Base-by-base conservation (phyloP, 1,284 basidiomycete species). In the Pseudozyma flocculosa region DNA sequence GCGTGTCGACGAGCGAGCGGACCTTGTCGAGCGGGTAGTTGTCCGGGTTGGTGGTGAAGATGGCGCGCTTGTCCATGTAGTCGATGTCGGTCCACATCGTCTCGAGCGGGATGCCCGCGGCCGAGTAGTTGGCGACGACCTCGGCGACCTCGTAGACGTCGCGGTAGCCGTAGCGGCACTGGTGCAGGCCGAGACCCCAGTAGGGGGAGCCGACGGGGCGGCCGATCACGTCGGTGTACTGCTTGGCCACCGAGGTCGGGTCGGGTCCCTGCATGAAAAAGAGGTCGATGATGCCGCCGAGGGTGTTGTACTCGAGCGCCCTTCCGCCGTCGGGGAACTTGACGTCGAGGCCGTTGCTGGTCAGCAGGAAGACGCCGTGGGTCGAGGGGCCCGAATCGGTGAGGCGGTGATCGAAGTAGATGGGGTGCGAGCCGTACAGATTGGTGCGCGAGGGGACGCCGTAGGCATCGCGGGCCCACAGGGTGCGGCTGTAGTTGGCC, bases 21-120 rank as follows among this genome's bases (percentile, higher is more conserved):
- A 87, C 80, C 55, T 87, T 84, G 13, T 83, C 81, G 5, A 72
- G 79, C 7, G 86, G 84, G 80, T 84, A 88, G 36, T 81, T 83
- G 22, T 84, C 81, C 14, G 86, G 86, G 70, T 87, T 86, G 13
- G 83, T 80, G 9, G 87, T 88, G 63, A 88, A 88, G 75, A 87
- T 86, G 9, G 86, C 82, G 44, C 83, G 80, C 24, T 84, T 82
- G 61, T 87, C 84, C 30, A 70, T 32, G 48, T 87, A 66, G 77
- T 89, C 87, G 56, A 88, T 88, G 64, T 88, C 87, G 68, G 86
- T 88, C 87, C 87, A 88, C 84, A 87, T 86, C 0, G 85, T 85
- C 74, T 88, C 86, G 3, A 88, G 81, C 3, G 87, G 87, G 47
- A 88, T 87, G 23, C 68, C 48, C 30, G 45, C 40, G 14, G 48